Base-by-base conservation (phyloP, 2,329 filamentous ascomycete genomes). In the Chlorencoelia australis region DNA sequence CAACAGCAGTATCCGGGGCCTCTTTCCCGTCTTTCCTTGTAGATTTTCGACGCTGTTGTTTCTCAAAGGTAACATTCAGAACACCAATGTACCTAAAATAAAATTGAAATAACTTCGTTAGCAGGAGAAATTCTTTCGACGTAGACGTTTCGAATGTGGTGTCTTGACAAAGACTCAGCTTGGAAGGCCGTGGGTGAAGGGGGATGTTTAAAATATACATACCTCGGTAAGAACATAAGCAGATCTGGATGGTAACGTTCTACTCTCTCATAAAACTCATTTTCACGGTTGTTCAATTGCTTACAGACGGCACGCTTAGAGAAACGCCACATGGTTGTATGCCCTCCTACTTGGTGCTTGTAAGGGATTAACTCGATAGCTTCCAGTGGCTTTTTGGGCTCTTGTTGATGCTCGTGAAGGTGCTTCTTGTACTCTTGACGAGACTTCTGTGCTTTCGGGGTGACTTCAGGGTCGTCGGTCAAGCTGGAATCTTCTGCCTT, bases 221-320 rank as follows among this genome's bases (percentile, higher is more conserved):
- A 82, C 79, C 88, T 86, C 46, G 91, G 91, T 46, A 98, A 69
- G 57, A 96, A 98, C 27, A 82, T 77, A 41, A 98, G 66, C 52
- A 98, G 70, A 55, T 94, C 82, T 46, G 87, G 84, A 60, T 98
- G 89, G 48, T 85, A 77, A 53, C 76, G 78, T 65, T 98, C 91
- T 52, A 96, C 85, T 37, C 81, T 91, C 62, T 98, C 91, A 60
- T 98, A 98, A 57, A 98, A 98, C 62, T 94, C 86, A 60, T 98
- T 98, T 58, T 98, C 91, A 53, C 89, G 75, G 58, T 94, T 98
- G 60, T 94, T 98, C 54, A 98, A 73, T 62, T 95, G 87, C 62
- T 98, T 98, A 69, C 91, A 98, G 8, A 98, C 88, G 38, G 91
- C 91, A 51, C 88, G 76, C 48, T 86, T 79, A 13, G 91, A 96